Conservation (phyloP, 108 stramenopile genomes). For the Skeletonema costatum region DNA sequence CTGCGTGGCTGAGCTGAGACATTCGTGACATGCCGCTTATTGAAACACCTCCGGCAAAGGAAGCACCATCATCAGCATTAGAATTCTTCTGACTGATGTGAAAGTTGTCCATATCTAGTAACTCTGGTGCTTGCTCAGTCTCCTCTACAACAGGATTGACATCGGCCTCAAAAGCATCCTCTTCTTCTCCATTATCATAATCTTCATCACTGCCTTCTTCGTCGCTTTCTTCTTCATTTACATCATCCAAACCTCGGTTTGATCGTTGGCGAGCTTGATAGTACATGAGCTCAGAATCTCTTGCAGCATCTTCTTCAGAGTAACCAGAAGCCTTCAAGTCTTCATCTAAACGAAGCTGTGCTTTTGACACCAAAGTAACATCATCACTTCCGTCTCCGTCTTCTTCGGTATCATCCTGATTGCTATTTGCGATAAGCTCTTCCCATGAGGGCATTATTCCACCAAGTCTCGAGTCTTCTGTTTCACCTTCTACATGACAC, state of each 20-base stretch:
- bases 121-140: constrained; percentile 36
- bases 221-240: constrained; percentile 50
- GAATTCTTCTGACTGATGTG: constrained; percentile 9
- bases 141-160: constrained; percentile 25
- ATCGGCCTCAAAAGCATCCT: constrained; percentile 10
- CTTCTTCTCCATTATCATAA: constrained; percentile 29
- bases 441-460: constrained; percentile 70
- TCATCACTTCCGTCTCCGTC: constrained; percentile 40
- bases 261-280: constrained; percentile 46
- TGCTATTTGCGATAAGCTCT: constrained; percentile 37
- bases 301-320: constrained; percentile 66
- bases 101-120: constrained; percentile 38
- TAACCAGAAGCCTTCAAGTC: constrained; percentile 83
- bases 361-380: constrained; percentile 43
- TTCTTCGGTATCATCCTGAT: constrained; percentile 13
- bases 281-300: constrained; percentile 79
- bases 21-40: constrained; percentile 38
- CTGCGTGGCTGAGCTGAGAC: constrained; percentile 49
- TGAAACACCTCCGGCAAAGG: constrained; percentile 40
- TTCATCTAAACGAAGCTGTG: constrained; percentile 73
- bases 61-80: constrained; percentile 19
- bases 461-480: constrained; percentile 26
- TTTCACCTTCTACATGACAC: constrained; percentile 72
- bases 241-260: constrained; percentile 49
- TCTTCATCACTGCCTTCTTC: constrained; percentile 38